These are phyloP conservation scores for Rhodotorula kratochvilovae DNA, from an alignment of 768 basidiomycete species.

Conservation along the genomic window DNA sequence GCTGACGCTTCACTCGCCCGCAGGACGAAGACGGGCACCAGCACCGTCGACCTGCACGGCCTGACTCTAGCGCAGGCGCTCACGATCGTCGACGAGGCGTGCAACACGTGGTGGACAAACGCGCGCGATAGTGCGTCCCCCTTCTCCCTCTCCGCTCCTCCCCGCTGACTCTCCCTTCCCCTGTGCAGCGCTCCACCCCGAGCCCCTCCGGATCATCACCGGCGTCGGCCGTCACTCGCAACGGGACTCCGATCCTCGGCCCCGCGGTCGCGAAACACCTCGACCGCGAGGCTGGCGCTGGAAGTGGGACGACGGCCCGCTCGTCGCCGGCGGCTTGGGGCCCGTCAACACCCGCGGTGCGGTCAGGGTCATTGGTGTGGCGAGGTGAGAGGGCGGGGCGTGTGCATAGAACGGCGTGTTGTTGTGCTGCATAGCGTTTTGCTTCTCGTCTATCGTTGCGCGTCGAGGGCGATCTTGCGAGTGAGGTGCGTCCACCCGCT, in stretches of 20 bases:
- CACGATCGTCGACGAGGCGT: slow-evolving; percentile 36
- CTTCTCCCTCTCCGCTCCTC: not conserved
- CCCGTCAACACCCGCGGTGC: slow-evolving; percentile 5
- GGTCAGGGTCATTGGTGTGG: slow-evolving; percentile 10
- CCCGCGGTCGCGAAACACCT: slow-evolving; percentile 41
- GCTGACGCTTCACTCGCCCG: no score
- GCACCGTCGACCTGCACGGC: slow-evolving; percentile 41
- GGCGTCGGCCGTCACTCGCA: slow-evolving; percentile 42
- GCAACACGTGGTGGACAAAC: slow-evolving; percentile 37
- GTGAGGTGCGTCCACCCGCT: no score
- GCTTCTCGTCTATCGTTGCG: no score
- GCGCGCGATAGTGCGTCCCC: slow-evolving; percentile 9
- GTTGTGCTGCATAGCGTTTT: no score
- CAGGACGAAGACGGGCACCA: slow-evolving; percentile 8
- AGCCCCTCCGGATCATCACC: slow-evolving; percentile 40
- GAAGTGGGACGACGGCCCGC: slow-evolving; percentile 31
- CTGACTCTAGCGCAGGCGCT: slow-evolving; percentile 39
- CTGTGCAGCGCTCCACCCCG: slow-evolving; percentile 12
- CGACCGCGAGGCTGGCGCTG: slow-evolving; percentile 41
- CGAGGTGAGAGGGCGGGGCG: not conserved
- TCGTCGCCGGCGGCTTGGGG: slow-evolving; percentile 12
- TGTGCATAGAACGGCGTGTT: not conserved
- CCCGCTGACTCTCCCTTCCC: not conserved
- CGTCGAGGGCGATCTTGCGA: no score
- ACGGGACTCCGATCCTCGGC: slow-evolving; percentile 33